These are phyloP conservation scores for Piedraia hortae DNA, from an alignment of 2,329 filamentous ascomycete species.

Conservation along the genomic window DNA sequence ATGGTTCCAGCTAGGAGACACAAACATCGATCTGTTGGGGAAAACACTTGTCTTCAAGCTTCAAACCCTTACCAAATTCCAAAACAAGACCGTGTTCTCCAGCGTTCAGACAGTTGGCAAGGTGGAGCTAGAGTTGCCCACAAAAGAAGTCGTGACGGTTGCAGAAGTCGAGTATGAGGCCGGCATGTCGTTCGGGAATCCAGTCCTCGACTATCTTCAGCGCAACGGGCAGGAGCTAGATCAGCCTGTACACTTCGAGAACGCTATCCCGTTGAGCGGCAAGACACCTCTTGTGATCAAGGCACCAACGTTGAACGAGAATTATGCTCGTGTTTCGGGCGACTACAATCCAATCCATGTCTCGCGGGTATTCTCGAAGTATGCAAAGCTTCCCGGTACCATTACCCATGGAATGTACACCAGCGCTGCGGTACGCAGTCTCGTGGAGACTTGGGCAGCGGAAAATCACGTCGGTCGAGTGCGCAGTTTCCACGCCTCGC, in stretches of 20 bases:
- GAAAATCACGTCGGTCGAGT: constrained; percentile 97
- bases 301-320: constrained; percentile 88
- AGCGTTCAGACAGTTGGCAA: constrained; percentile 77
- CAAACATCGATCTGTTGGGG: constrained; percentile 63
- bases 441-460: constrained; percentile 95
- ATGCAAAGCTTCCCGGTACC: constrained; percentile 82
- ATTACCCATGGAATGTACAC: constrained; percentile 99
- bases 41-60: constrained; percentile 92
- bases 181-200: constrained; percentile 76
- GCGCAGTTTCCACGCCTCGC: constrained; percentile 81
- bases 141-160: constrained; percentile 91
- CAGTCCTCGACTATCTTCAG: constrained; percentile 84
- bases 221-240: constrained; percentile 79
- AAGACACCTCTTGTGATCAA: constrained; percentile 70
- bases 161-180: constrained; percentile 93
- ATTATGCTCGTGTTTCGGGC: constrained; percentile 86
- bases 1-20: constrained; percentile 77
- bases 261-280: constrained; percentile 80
- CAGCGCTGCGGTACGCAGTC: constrained; percentile 76
- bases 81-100: constrained; percentile 80
- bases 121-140: constrained; percentile 77
- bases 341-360: constrained; percentile 99
- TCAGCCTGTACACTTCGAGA: constrained; percentile 91
- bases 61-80: constrained; percentile 72
- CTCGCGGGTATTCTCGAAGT: constrained; percentile 82